phyloP scores from a whole-genome alignment of 768 basidiomycete genomes.

The Trametes coccinea region DNA sequence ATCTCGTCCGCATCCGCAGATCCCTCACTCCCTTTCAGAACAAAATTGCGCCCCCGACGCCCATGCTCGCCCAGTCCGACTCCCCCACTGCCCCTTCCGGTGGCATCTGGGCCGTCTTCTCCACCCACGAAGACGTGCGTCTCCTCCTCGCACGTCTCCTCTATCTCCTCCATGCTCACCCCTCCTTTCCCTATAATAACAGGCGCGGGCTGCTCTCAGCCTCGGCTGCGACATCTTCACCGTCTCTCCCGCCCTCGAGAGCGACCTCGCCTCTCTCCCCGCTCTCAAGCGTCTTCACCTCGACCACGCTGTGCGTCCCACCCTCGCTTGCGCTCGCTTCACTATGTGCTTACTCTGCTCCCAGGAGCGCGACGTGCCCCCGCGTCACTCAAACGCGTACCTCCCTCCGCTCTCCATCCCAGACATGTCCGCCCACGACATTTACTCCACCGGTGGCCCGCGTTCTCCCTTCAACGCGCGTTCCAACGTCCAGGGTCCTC shows the following conservation, averaged over 20 bases:
- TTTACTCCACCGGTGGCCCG: not conserved
- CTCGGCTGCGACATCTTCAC: slow-evolving; percentile 22
- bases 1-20: not conserved
- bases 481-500: not conserved
- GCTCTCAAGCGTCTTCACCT: slow-evolving; percentile 20
- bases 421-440: slow-evolving; percentile 4
- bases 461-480: not conserved
- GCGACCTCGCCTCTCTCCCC: slow-evolving; percentile 25
- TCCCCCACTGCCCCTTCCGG: not conserved
- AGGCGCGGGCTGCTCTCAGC: slow-evolving; percentile 28
- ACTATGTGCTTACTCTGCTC: not conserved
- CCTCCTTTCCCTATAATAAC: not conserved
- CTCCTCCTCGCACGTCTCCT: not conserved
- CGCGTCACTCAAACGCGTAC: not conserved
- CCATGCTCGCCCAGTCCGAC: slow-evolving; percentile 5
- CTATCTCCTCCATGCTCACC: not conserved
- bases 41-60: slow-evolving; percentile 5
- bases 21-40: slow-evolving; percentile 6
- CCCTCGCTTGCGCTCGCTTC: not conserved
- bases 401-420: slow-evolving; percentile 4
- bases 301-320: slow-evolving; percentile 5
- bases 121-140: slow-evolving; percentile 16
- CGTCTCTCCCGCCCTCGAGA: slow-evolving; percentile 29
- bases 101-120: slow-evolving; percentile 14
- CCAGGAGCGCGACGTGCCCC: slow-evolving; percentile 9